Conservation (phyloP, 805 yeast genomes). For the Komagataella populi region DNA sequence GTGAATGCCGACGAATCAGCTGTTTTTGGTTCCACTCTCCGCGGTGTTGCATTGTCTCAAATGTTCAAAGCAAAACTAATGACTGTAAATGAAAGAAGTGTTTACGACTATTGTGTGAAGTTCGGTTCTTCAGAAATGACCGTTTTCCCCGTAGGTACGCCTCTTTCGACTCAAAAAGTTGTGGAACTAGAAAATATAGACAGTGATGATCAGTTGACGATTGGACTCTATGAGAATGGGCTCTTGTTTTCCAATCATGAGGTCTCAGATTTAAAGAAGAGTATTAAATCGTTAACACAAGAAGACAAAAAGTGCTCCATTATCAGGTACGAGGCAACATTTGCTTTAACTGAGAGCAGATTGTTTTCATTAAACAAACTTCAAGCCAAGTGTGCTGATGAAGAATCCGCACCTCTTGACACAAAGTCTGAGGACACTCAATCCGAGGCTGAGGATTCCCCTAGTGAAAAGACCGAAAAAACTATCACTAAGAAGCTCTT, state of each 20-base stretch:
- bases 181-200: constrained; percentile 22
- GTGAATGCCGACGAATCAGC: constrained; percentile 95
- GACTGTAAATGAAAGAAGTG: constrained; percentile 39
- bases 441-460: constrained; percentile 6
- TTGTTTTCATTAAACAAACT: constrained; percentile 32
- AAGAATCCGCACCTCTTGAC: constrained; percentile 4
- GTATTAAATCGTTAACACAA: constrained; percentile 2
- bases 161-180: constrained; percentile 18
- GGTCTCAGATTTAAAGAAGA: constrained; percentile 6
- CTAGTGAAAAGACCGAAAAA: constrained; percentile 6
- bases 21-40: constrained; percentile 77
- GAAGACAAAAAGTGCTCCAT: neutral
- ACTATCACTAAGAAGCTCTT: constrained; percentile 8
- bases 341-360: constrained; percentile 33
- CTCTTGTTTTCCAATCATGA: constrained; percentile 14
- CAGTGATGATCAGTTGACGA: constrained; percentile 2
- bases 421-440: constrained; percentile 6
- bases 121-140: constrained; percentile 13
- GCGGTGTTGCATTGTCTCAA: constrained; percentile 66
- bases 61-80: constrained; percentile 54
- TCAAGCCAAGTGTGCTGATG: constrained; percentile 26
- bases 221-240: constrained; percentile 26
- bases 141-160: constrained; percentile 35
- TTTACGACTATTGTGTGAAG: constrained; percentile 30
- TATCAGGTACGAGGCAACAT: constrained; percentile 23